Percentiles rank a stretch among this genome's conserved stretches.
Conservation (phyloP, 768 basidiomycete genomes). For the Dendrothele bispora region DNA sequence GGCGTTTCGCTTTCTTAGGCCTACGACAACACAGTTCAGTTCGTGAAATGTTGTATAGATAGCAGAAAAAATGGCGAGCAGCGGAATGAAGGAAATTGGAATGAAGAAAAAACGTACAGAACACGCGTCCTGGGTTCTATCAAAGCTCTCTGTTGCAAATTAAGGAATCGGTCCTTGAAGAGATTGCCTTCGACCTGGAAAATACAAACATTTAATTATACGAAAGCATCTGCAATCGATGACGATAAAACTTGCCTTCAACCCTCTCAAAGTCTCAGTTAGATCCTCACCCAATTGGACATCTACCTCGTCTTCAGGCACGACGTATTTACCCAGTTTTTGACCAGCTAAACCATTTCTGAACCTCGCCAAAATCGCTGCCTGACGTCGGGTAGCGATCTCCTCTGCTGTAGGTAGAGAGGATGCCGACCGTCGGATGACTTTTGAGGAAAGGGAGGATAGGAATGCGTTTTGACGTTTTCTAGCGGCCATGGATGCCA, state of each 20-base stretch:
- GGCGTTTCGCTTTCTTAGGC: slow-evolving; percentile 50
- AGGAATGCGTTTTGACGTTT: no score
- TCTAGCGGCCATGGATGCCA: no score
- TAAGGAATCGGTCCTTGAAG: slow-evolving; percentile 86
- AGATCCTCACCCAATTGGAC: slow-evolving; percentile 93
- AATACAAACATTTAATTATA: no score
- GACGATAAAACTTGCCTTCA: slow-evolving; percentile 63
- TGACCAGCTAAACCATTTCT: slow-evolving; percentile 67
- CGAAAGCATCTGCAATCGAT: neutral
- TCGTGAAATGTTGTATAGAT: no score
- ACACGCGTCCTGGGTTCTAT: slow-evolving; percentile 85
- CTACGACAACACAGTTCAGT: slow-evolving; percentile 32
- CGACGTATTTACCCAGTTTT: slow-evolving; percentile 77
- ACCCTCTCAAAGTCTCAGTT: slow-evolving; percentile 74
- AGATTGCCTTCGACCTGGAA: slow-evolving; percentile 95
- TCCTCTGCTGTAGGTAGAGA: no score
- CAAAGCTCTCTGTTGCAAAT: slow-evolving; percentile 83
- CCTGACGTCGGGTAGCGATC: no score
- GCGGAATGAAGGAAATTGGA: neutral
- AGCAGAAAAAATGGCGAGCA: slow-evolving; percentile 5
- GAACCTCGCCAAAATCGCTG: no score
- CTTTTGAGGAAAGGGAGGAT: no score
- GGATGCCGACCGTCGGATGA: no score
- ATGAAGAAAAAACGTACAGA: slow-evolving; percentile 45
- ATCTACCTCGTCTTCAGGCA: slow-evolving; percentile 66